Evolutionary conservation across 2,329 filamentous ascomycete genomes (phyloP).

Genomic region (Cladosporium sp.): DNA sequence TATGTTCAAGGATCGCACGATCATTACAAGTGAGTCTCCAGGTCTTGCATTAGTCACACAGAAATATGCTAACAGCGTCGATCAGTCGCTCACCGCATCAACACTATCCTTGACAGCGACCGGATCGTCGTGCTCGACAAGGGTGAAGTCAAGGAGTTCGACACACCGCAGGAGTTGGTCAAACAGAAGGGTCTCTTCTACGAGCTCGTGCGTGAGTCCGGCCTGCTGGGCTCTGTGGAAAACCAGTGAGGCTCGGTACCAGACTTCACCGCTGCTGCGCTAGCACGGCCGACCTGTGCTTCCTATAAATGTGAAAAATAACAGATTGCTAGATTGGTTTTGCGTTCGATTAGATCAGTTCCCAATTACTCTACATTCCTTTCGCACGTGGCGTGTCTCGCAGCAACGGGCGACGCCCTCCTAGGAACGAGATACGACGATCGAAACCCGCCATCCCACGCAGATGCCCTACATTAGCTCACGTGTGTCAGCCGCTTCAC

Average conservation of each 20-base stretch:
- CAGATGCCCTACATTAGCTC: too few relatives aligned
- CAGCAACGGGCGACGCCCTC: too few relatives aligned
- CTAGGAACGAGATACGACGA: too few relatives aligned
- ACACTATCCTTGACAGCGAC: slow-evolving; percentile 86
- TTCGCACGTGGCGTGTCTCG: too few relatives aligned
- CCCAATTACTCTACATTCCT: too few relatives aligned
- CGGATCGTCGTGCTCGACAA: slow-evolving; percentile 89
- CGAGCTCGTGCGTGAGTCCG: slow-evolving; percentile 84
- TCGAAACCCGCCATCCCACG: too few relatives aligned
- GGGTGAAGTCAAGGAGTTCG: slow-evolving; percentile 87
- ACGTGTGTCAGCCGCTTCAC: too few relatives aligned
- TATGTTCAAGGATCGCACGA: slow-evolving; percentile 83
- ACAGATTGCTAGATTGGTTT: slow-evolving; percentile 1
- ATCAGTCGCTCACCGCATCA: slow-evolving; percentile 81
- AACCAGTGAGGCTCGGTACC: slow-evolving; percentile 3
- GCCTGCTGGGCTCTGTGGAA: slow-evolving; percentile 51
- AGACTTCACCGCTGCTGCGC: neutral
- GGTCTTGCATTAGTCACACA: neutral
- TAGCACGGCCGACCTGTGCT: slow-evolving; percentile 2
- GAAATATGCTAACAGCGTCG: neutral
- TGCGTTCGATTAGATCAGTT: neutral
- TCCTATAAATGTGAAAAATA: neutral
- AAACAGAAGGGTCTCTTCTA: slow-evolving; percentile 75
- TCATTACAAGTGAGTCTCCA: slow-evolving; percentile 65
- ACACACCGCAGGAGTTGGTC: slow-evolving; percentile 73